Base-by-base conservation (phyloP, 2,329 filamentous ascomycete species). In the Lizonia empirigonia region DNA sequence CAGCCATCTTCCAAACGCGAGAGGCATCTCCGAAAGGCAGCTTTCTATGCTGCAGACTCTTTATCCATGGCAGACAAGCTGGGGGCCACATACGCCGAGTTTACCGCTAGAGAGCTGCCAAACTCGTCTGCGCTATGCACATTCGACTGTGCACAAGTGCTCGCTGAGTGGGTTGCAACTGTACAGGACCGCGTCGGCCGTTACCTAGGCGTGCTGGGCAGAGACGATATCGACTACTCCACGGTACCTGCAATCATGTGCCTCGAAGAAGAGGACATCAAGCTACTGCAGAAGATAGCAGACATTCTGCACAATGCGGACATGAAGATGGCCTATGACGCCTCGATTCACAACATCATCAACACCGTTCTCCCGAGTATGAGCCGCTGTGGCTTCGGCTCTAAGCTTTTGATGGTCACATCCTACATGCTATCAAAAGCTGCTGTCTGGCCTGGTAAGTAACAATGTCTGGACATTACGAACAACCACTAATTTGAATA, bases 161-260 rank as follows among this genome's bases (percentile, higher is more conserved):
- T 99, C 24, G 91, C 91, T 0, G 93, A 97, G 74, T 99, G 93
- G 93, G 84, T 94, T 32, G 89, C 90, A 5, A 94, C 91, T 1
- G 84, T 97, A 3, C 94, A 99, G 72, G 92, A 97, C 67, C 88
- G 94, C 7, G 89, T 97, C n/a, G 93, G 93, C 0, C 85, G 86
- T 4, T 96, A 94, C 64, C 74, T 97, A 5, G 93, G 93, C 4
- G 85, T 97, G 5, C 81, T 97, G 1, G 93, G 93, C 10, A 87
- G 88, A 51, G 89, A 96, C 57, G 82, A 88, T 0, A 84, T 94
- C 26, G 91, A 97, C 63, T 81, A 90, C 42, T 79, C 81, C 0
- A 87, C 92, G 60, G 89, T 96, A 7, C 91, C 91, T 2, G 90
- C 87, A 2, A 88, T 96, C 49, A 91, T 97, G 85, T 82, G 97